Evolutionary conservation across 345 rosid species (phyloP).

Genomic region (Reutealis trisperma): DNA sequence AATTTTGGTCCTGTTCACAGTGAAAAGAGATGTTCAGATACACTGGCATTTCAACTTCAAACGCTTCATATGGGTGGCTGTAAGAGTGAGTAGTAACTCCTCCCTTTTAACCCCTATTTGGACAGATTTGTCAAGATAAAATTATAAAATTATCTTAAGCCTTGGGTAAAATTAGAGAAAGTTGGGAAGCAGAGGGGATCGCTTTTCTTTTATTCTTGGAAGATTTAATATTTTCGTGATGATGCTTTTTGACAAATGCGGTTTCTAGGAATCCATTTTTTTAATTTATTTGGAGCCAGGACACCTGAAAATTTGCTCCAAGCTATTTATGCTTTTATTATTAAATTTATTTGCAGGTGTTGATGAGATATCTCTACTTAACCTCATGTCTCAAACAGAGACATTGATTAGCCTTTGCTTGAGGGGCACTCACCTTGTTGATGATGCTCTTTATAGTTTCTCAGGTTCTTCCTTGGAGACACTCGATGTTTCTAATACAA

Average conservation of each 20-base stretch:
- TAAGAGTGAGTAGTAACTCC: conserved; percentile 50
- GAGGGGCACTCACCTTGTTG: conserved; percentile 59
- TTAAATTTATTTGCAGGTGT: conserved; percentile 48
- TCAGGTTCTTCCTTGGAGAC: conserved; percentile 66
- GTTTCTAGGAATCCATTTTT: neutral
- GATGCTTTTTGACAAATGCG: neutral
- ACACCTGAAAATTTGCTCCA: neutral
- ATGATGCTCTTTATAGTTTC: conserved; percentile 52
- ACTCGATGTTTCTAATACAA: conserved; percentile 75
- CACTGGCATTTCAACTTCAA: conserved; percentile 56
- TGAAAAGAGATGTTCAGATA: conserved; percentile 34
- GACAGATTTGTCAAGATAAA: conserved; percentile 3
- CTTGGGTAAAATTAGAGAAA: neutral
- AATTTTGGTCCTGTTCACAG: conserved; percentile 21
- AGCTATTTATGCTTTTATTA: conserved; percentile 7
- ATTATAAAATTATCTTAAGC: conserved; percentile 1
- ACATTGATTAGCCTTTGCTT: conserved; percentile 65
- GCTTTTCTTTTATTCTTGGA: neutral
- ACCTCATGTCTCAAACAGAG: conserved; percentile 50
- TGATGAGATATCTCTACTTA: conserved; percentile 42
- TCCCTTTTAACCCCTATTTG: neutral
- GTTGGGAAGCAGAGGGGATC: neutral
- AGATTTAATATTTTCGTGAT: neutral
- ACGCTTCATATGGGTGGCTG: conserved; percentile 75
- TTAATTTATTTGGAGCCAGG: neutral